Base-by-base conservation (phyloP, 345 rosid species). In the Heritiera littoralis region DNA sequence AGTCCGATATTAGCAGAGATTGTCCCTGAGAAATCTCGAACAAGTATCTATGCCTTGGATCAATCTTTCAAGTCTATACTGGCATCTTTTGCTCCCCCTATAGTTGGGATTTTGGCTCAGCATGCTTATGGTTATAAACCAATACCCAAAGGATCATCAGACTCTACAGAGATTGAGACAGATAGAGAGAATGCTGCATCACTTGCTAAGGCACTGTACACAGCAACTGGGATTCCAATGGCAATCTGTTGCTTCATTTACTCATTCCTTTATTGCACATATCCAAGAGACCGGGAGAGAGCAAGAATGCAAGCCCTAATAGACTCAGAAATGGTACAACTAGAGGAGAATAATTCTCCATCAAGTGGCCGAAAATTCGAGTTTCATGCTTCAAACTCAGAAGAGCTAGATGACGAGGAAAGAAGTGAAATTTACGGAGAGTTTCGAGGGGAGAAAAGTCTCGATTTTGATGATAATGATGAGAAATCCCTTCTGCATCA, bases 1-100 rank as follows among this genome's bases (percentile, higher is more conserved):
- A 93, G 98, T 81, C 98, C 98, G 7, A 93, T 93, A 51, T 93
- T 93, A 80, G 98, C 97, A 52, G 99, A 95, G 85, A 93, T 95
- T 49, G 98, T 95, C 28, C 97, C 98, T 8, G 93, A 90, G 87
- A 95, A 78, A 79, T 87, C 98, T 58, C 83, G 94, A 61, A 92
- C 97, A 23, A 93, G 93, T 40, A 90, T 95, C 35, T 93, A 92
- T 76, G 98, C 99, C 1, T 71, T 93, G 86, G 99, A 92, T 76
- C 77, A 89, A 65, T 93, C 96, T 3, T 89, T 95, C 43, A 94
- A 93, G 85, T 90, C 98, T 6, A 70, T 91, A 54, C 86, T 93
- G 35, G 86, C 98, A 70, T 95, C 94, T 6, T 95, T 95, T 79
- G 95, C 98, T 74, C 99, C 98, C 46, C 97, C 97, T 12, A 43